Evolutionary conservation across 2,329 filamentous ascomycete species (phyloP), one percentile per base, ranked within the genome.

Genomic region (Beauveria sp.): DNA sequence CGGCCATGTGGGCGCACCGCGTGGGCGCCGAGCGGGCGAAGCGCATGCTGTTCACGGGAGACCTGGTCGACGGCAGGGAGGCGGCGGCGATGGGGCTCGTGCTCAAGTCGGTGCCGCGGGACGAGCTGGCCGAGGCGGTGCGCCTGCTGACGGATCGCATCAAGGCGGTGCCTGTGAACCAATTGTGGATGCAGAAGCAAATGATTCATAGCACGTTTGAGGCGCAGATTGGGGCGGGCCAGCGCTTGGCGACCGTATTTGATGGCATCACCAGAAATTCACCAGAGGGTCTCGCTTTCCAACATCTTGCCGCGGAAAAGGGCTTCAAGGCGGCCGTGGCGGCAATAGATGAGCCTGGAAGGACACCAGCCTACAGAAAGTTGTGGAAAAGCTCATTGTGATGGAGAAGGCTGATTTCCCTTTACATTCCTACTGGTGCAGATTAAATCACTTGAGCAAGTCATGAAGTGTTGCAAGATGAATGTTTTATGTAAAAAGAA

Each of bases 211-310:
- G 49, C 38, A 61, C 55, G 10, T 60, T 62, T 34, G 61, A 64
- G 45, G 63, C 45, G 8, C 40, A 61, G 10, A 53, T 65, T 24
- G 53, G 45, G 28, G 61, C 55, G 12, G 58, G 53, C 9, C 65
- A 66, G 54, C 51, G 62, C 12, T 38, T 63, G 54, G 63, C 60
- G 20, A 65, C 63, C 1, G 46, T 63, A 5, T 64, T 65, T 60
- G 56, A 64, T 28, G 64, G 61, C 47, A 65, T 64, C 53, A 64
- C 64, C 40, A 47, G 63, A 1, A 65, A 64, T 18, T 65, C 61
- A 49, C 63, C 61, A 16, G 61, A 65, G 49, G 63, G 63, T 1
- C 57, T 65, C 3, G 63, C 51, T 1, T 64, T 64, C 34, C 63
- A 66, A 38, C 20, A 28, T 18, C 51, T 57, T 24, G 60, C 62